phyloP scores from a whole-genome alignment of 306 rosid genomes.

The Vicia villosa region DNA sequence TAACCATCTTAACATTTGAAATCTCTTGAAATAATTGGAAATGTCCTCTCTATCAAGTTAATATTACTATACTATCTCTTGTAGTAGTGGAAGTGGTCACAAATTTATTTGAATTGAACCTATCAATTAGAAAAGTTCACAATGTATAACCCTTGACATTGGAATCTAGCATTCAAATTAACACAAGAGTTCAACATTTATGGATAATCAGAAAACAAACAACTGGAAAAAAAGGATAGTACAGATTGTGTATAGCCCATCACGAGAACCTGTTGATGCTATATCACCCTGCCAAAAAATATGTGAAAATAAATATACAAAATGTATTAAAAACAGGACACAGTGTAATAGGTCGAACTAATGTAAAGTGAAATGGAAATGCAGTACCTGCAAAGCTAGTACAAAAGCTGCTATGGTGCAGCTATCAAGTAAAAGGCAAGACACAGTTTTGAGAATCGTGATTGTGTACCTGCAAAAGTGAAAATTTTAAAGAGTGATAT shows the following conservation, averaged over 20 bases:
- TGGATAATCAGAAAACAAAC: not conserved
- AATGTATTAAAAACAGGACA: not conserved
- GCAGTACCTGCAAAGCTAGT: too few relatives aligned
- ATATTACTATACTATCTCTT: not conserved
- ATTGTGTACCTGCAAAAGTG: too few relatives aligned
- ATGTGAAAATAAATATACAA: conserved; percentile 11
- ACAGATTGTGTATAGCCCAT: not conserved
- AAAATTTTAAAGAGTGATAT: too few relatives aligned
- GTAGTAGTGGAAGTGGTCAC: not conserved
- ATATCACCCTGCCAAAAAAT: not conserved
- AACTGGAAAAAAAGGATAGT: not conserved
- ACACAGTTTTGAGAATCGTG: too few relatives aligned
- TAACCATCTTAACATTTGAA: not conserved
- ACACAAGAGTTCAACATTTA: conserved; percentile 6
- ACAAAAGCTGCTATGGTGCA: too few relatives aligned
- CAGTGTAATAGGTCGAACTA: too few relatives aligned
- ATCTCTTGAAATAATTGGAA: not conserved
- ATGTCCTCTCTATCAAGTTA: conserved; percentile 9
- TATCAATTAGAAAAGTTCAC: conserved; percentile 8
- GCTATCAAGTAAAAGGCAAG: too few relatives aligned
- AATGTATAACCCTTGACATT: conserved; percentile 14
- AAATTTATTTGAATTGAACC: not conserved
- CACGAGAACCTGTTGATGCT: not conserved
- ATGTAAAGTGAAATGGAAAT: too few relatives aligned
- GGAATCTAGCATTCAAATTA: conserved; percentile 14